A percentile compares a stretch with the other conserved stretches of the same genome.
Conservation (phyloP, 345 rosid genomes). For the Populus deltoides region DNA sequence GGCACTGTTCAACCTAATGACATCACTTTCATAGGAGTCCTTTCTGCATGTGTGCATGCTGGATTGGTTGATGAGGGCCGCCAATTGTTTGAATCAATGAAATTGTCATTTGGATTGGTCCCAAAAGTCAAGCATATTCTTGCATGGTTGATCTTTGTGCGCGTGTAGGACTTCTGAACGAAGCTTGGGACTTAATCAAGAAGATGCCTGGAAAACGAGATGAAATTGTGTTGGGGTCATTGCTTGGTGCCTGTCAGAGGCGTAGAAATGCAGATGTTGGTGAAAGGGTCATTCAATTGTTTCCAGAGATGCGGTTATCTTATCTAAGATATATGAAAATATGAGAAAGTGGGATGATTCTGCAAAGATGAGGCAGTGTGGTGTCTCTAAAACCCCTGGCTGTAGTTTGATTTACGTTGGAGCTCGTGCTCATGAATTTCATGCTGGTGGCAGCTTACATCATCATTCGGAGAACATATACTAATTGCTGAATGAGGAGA, state of each 20-base stretch:
- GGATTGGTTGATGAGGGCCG: slow-evolving; percentile 75
- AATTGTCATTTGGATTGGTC: slow-evolving; percentile 53
- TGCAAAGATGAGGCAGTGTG: slow-evolving; percentile 67
- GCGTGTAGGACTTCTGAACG: slow-evolving; percentile 64
- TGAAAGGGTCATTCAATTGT: slow-evolving; percentile 52
- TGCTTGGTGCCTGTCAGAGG: slow-evolving; percentile 85
- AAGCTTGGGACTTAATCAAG: slow-evolving; percentile 80
- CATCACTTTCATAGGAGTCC: slow-evolving; percentile 70
- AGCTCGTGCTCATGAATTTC: slow-evolving; percentile 57
- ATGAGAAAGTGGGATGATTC: slow-evolving; percentile 71
- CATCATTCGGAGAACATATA: slow-evolving; percentile 30
- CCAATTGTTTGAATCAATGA: slow-evolving; percentile 59
- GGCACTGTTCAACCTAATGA: slow-evolving; percentile 51
- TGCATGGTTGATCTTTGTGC: slow-evolving; percentile 84
- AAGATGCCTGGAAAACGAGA: slow-evolving; percentile 82
- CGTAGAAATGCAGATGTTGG: slow-evolving; percentile 44
- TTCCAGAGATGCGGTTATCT: slow-evolving; percentile 60
- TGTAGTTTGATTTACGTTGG: slow-evolving; percentile 81
- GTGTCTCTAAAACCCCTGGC: slow-evolving; percentile 73
- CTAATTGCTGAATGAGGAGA: slow-evolving; percentile 55
- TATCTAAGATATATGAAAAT: slow-evolving; percentile 69
- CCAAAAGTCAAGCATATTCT: slow-evolving; percentile 87
- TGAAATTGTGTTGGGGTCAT: slow-evolving; percentile 61
- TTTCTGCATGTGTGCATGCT: slow-evolving; percentile 88
- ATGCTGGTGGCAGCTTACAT: slow-evolving; percentile 48